Conservation (phyloP, 495 filamentous ascomycete species). For the Hyphodiscus hymeniophilus region DNA sequence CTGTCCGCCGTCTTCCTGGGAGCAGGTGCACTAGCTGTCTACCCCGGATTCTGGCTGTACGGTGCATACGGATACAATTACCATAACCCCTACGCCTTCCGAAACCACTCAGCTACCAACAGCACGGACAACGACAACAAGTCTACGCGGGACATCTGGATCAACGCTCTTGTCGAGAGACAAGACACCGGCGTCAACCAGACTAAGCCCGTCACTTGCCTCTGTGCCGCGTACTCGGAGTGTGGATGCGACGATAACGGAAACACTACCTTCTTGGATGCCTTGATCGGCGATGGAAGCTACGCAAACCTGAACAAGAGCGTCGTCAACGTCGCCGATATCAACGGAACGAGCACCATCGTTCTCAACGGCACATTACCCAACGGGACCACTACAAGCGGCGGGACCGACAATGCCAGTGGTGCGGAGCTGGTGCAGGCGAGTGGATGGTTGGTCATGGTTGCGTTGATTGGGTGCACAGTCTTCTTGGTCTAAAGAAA, state of each 20-base stretch:
- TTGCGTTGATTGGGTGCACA: slow-evolving; percentile 41
- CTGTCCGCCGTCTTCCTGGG: slow-evolving; percentile 49
- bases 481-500: slow-evolving; percentile 32
- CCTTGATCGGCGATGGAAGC: slow-evolving; percentile 58
- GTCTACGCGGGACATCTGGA: slow-evolving; percentile 15
- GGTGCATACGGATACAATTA: slow-evolving; percentile 66
- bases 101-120: slow-evolving; percentile 41
- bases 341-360: slow-evolving; percentile 71
- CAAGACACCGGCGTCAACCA: slow-evolving; percentile 41
- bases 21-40: slow-evolving; percentile 39
- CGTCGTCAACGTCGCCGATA: slow-evolving; percentile 51
- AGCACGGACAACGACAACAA: slow-evolving; percentile 15
- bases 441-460: slow-evolving; percentile 56
- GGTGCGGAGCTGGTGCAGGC: slow-evolving; percentile 24
- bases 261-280: slow-evolving; percentile 46
- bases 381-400: slow-evolving; percentile 69
- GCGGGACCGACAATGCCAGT: slow-evolving; percentile 39
- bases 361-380: slow-evolving; percentile 79
- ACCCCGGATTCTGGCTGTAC: slow-evolving; percentile 52
- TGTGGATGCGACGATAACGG: slow-evolving; percentile 77
- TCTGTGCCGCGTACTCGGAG: slow-evolving; percentile 58
- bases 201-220: slow-evolving; percentile 62
- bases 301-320: slow-evolving; percentile 49
- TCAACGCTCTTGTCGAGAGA: background rate
- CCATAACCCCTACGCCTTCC: slow-evolving; percentile 49